Evolutionary conservation across 768 basidiomycete genomes (phyloP), one percentile per base, ranked within the genome.

Genomic region (Trametes punicea): DNA sequence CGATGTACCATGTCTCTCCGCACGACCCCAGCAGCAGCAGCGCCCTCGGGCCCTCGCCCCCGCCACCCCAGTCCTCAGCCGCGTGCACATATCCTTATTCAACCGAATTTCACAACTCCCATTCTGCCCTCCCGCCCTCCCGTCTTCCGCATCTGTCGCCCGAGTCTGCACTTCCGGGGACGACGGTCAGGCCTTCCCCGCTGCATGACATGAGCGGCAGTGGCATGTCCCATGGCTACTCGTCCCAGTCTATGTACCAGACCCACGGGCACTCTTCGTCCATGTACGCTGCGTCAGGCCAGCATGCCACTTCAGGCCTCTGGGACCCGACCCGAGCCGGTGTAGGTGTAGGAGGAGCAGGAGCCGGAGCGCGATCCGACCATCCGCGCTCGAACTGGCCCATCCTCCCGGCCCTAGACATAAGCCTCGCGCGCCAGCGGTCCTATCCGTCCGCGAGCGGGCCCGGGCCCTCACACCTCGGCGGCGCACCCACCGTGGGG

Each of bases 371-470:
- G 9, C 39, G 60, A 50, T 13, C 46, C 23, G 49, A 51, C 10
- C 46, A 57, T 40, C 23, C 34, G 45, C 60, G 60, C 33, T 31
- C 56, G 25, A 61, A 56, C 41, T 65, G 63, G 62, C 62, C 64
- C 8, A 44, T 53, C 4, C 56, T 66, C 13, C 65, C 67, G 40
- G 63, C 65, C 16, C 60, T 68, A 10, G 65, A 68, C 59, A 62
- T 55, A 27, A 55, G 16, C 33, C 36, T 60, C 26, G 51, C 62
- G 5, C 61, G 61, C 2, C 60, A 60, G 50, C 56, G 62, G 21
- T 55, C 59, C 16, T 56, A 40, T 10, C 45, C 42, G 1, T 51
- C 56, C 20, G 39, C 34, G 27, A 36, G 31, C 33, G 38, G 25
- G 25, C n/a, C n/a, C n/a, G n/a, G n/a, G n/a, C n/a, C n/a, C n/a